Percentiles rank a stretch among this genome's conserved stretches.
Evolutionary conservation across 208 protist species (phyloP).

Genomic region (Naegleria lovaniensis): DNA sequence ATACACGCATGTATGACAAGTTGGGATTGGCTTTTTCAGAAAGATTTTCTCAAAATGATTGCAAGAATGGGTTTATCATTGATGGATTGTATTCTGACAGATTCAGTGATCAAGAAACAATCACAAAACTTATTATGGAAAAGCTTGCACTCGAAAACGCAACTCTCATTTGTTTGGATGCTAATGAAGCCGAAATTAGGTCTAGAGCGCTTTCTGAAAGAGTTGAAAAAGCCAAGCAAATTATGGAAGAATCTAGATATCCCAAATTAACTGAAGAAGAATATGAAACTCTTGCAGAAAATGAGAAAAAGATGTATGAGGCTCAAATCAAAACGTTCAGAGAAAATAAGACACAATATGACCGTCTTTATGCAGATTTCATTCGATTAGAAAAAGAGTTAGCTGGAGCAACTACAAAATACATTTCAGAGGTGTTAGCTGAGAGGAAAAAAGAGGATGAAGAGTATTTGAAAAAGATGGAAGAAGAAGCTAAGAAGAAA

Average conservation of each 20-base stretch:
- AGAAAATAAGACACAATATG: conserved; percentile 60
- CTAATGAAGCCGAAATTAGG: conserved; percentile 57
- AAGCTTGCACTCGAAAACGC: neutral
- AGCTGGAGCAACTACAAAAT: neutral
- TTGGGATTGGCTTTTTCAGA: neutral
- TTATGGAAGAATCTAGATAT: conserved; percentile 45
- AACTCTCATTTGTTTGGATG: conserved; percentile 53
- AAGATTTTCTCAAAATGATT: conserved; percentile 20
- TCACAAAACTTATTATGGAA: neutral
- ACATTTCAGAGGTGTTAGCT: neutral
- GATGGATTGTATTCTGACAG: neutral
- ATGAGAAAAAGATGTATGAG: conserved; percentile 62
- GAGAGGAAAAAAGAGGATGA: neutral
- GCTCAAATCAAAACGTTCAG: conserved; percentile 63
- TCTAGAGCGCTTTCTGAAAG: conserved; percentile 50
- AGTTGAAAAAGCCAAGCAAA: conserved; percentile 43
- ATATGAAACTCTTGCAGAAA: conserved; percentile 56
- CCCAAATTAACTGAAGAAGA: conserved; percentile 58
- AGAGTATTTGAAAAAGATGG: neutral
- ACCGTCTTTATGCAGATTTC: conserved; percentile 37
- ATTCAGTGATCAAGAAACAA: neutral
- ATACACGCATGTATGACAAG: neutral
- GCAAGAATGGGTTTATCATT: neutral
- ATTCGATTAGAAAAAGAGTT: conserved; percentile 27
- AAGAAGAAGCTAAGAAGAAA: conserved; percentile 4